Percentiles rank a stretch among this genome's conserved stretches.
phyloP scores from a whole-genome alignment of 2,329 filamentous ascomycete species.

The Ambrosiella beaveri region DNA sequence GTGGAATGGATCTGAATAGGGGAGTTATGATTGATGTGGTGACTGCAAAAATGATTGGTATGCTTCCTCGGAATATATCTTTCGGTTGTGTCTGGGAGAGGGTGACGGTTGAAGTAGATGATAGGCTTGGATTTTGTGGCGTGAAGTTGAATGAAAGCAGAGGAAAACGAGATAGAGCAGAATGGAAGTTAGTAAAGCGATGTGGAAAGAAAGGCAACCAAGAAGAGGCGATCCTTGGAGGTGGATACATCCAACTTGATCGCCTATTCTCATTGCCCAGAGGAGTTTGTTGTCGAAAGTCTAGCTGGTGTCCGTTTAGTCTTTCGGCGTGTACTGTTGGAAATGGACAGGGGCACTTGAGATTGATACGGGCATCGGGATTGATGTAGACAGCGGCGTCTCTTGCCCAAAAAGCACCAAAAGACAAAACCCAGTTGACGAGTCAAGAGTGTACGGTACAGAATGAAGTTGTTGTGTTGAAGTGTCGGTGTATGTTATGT shows the following conservation, averaged over 20 bases:
- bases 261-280: too few relatives aligned
- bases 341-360: too few relatives aligned
- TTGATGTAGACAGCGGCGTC: not conserved
- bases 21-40: not conserved
- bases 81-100: not conserved
- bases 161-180: conserved; percentile 5
- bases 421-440: conserved; percentile 6
- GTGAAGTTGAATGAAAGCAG: not conserved
- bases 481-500: not conserved
- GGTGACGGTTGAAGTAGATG: not conserved
- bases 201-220: not conserved
- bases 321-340: not conserved
- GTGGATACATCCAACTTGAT: too few relatives aligned
- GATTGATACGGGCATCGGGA: not conserved
- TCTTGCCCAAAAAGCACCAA: not conserved
- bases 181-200: conserved; percentile 1
- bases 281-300: not conserved
- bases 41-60: not conserved
- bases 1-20: not conserved
- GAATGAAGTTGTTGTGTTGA: not conserved
- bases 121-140: not conserved
- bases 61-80: not conserved
- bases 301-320: not conserved
- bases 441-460: conserved; percentile 3
- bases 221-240: not conserved